These are phyloP conservation scores for Sugiyamaella castrensis DNA, from an alignment of 1,139 yeast genomes.

Conservation along the genomic window DNA sequence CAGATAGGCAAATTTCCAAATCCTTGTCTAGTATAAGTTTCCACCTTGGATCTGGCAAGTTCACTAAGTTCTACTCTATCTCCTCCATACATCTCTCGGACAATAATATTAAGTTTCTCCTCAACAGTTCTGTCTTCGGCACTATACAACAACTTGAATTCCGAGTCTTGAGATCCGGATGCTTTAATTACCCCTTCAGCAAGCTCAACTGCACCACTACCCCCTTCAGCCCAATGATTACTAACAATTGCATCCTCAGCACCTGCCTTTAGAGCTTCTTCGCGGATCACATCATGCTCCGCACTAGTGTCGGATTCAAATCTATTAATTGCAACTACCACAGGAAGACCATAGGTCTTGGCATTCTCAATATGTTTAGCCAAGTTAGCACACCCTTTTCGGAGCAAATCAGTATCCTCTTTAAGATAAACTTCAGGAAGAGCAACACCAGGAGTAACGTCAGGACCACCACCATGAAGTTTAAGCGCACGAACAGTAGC, in stretches of 20 bases:
- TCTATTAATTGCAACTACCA: slow-evolving; percentile 91
- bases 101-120: slow-evolving; percentile 78
- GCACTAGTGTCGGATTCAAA: slow-evolving; percentile 81
- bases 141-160: slow-evolving; percentile 71
- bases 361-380: slow-evolving; percentile 91
- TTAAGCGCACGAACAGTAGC: slow-evolving; percentile 97
- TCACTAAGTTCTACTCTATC: slow-evolving; percentile 82
- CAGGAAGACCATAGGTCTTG: slow-evolving; percentile 81
- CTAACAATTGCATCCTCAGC: slow-evolving; percentile 92
- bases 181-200: slow-evolving; percentile 85
- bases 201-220: slow-evolving; percentile 84
- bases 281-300: slow-evolving; percentile 80
- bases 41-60: slow-evolving; percentile 81
- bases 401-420: slow-evolving; percentile 81
- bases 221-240: slow-evolving; percentile 98
- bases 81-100: slow-evolving; percentile 93
- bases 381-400: slow-evolving; percentile 83
- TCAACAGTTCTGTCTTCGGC: slow-evolving; percentile 69
- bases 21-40: slow-evolving; percentile 82
- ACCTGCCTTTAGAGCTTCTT: slow-evolving; percentile 85
- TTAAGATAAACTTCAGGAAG: slow-evolving; percentile 80
- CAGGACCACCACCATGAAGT: slow-evolving; percentile 98
- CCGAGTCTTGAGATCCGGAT: slow-evolving; percentile 45
- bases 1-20: slow-evolving; percentile 91
- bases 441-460: slow-evolving; percentile 92